Percentiles rank a stretch among this genome's conserved stretches.
These are phyloP conservation scores for Sporothrix protearum DNA, from an alignment of 2,329 filamentous ascomycete genomes.

Conservation along the genomic window DNA sequence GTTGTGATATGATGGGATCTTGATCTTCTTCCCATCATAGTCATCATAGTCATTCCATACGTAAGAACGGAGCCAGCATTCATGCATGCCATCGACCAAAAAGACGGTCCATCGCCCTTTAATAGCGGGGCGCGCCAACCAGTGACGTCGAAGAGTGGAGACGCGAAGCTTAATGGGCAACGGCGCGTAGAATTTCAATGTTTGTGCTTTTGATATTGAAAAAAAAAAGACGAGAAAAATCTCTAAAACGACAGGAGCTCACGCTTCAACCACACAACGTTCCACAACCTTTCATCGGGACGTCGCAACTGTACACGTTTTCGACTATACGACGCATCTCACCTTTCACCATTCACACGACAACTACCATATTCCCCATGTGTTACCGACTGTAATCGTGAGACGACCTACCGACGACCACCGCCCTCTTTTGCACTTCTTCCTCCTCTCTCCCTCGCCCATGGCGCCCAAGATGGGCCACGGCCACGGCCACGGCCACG, in stretches of 20 bases:
- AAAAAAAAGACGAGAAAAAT: background rate
- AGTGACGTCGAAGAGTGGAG: conserved; percentile 15
- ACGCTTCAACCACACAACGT: background rate
- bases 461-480: conserved; percentile 6
- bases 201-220: background rate
- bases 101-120: background rate
- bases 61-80: background rate
- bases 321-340: background rate
- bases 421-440: background rate
- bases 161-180: conserved; percentile 6
- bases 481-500: background rate
- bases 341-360: background rate
- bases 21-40: background rate
- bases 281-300: background rate
- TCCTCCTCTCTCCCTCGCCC: background rate
- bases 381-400: background rate
- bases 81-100: background rate
- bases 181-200: background rate
- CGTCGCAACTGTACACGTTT: background rate
- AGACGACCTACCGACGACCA: too few relatives aligned
- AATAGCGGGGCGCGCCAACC: background rate
- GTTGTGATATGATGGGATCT: background rate
- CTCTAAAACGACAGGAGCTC: background rate
- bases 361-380: background rate
- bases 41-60: background rate